Conservation (phyloP, 371 early-diverging fungal genomes). For the Chytridium lagenaria region DNA sequence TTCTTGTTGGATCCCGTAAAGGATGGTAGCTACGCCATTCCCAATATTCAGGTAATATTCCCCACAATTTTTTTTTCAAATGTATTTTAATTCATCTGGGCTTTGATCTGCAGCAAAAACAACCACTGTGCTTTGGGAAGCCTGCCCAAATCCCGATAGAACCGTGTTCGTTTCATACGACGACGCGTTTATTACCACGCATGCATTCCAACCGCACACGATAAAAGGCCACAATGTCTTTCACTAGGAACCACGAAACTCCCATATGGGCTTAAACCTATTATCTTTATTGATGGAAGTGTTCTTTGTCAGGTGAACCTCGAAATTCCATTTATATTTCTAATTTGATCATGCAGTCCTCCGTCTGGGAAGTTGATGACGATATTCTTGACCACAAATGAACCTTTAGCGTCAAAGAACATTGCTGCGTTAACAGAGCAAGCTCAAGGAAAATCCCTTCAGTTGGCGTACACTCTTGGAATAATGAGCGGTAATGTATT, state of each 20-base stretch:
- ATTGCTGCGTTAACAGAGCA: slow-evolving; percentile 35
- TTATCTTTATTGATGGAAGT: slow-evolving; percentile 42
- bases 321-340: neutral
- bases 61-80: neutral
- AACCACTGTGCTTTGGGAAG: slow-evolving; percentile 53
- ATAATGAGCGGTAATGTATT: slow-evolving; percentile 41
- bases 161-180: slow-evolving; percentile 53
- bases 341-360: slow-evolving; percentile 33
- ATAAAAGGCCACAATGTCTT: slow-evolving; percentile 48
- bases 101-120: slow-evolving; percentile 51
- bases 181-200: slow-evolving; percentile 48
- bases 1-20: slow-evolving; percentile 43
- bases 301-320: slow-evolving; percentile 49
- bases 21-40: slow-evolving; percentile 38
- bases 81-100: no score
- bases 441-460: slow-evolving; percentile 49
- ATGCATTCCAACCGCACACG: slow-evolving; percentile 45
- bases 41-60: slow-evolving; percentile 27
- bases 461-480: slow-evolving; percentile 48
- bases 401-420: slow-evolving; percentile 26
- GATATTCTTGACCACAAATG: slow-evolving; percentile 45
- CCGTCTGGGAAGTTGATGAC: slow-evolving; percentile 46
- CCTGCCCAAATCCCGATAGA: slow-evolving; percentile 26
- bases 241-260: slow-evolving; percentile 47
- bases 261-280: slow-evolving; percentile 52